Evolutionary conservation across 768 basidiomycete species (phyloP).

Genomic region (Mrakia gelida): DNA sequence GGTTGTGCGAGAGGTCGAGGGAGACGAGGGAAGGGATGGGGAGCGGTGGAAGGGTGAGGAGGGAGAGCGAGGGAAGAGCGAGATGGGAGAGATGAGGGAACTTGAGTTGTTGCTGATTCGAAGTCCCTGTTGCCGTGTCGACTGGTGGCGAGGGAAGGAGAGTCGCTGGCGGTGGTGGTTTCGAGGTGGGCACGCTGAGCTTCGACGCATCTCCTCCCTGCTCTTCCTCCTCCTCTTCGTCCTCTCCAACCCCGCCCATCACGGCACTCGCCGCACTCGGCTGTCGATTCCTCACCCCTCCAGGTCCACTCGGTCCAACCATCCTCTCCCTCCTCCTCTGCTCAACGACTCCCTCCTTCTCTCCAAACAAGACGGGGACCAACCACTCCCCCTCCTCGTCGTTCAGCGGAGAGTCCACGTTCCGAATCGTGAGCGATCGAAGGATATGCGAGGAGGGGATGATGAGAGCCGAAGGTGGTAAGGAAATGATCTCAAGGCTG

Average conservation of each 20-base stretch:
- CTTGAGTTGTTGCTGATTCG: slow-evolving; percentile 58
- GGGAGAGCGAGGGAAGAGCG: slow-evolving; percentile 81
- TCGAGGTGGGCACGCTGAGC: neutral
- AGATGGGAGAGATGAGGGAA: slow-evolving; percentile 60
- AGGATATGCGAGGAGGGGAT: slow-evolving; percentile 29
- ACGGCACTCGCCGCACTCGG: slow-evolving; percentile 17
- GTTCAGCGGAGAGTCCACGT: slow-evolving; percentile 21
- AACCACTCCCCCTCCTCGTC: slow-evolving; percentile 30
- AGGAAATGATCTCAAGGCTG: slow-evolving; percentile 28
- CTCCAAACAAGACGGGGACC: slow-evolving; percentile 22
- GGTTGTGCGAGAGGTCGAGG: slow-evolving; percentile 95
- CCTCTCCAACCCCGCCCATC: slow-evolving; percentile 16
- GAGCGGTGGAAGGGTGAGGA: slow-evolving; percentile 68
- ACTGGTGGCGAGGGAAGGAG: neutral
- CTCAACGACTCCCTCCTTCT: slow-evolving; percentile 2
- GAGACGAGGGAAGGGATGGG: slow-evolving; percentile 70
- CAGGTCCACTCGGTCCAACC: neutral
- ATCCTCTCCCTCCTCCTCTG: neutral
- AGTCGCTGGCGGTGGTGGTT: neutral
- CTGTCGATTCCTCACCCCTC: neutral
- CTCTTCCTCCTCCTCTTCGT: slow-evolving; percentile 14
- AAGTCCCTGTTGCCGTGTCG: slow-evolving; percentile 48
- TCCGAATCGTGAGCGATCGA: slow-evolving; percentile 23
- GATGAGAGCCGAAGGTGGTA: slow-evolving; percentile 23
- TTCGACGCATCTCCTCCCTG: neutral